Evolutionary conservation across 352 stramenopile species (phyloP), one percentile per base, ranked within the genome.

Genomic region (Aphanomyces astaci): DNA sequence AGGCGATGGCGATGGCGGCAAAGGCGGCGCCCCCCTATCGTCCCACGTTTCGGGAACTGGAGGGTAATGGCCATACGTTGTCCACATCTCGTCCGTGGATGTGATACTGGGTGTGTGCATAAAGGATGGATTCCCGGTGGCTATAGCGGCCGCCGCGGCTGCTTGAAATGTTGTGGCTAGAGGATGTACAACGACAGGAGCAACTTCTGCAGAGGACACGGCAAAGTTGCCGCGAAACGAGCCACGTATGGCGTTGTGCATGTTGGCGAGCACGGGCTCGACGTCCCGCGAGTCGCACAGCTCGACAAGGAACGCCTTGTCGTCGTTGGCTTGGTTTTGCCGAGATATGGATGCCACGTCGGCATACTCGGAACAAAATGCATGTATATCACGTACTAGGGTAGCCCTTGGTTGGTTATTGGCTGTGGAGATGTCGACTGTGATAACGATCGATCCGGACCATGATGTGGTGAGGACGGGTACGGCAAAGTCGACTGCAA

Each of bases 251-350:
- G 66, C 62, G 2, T 60, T 64, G 3, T 71, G 51, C 1, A 94
- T 64, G 3, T 74, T 72, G 17, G 57, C 73, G 4, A 94, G 71
- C 0, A 80, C 84, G 2, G 49, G 65, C 0, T 71, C 53, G 1
- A 94, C 70, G 13, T 77, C 80, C 0, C 86, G 80, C 0, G 76
- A 74, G 63, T 94, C 86, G 63, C 88, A 86, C 67, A 83, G 91
- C 70, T 94, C 84, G 31, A 94, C 76, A 4, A 90, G 76, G 65
- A 78, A 92, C n/a, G n/a, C n/a, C n/a, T n/a, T n/a, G n/a, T n/a
- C n/a, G n/a, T n/a, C n/a, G n/a, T n/a, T n/a, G n/a, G 75, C 71
- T 24, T 65, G 40, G 22, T 88, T 76, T 43, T 78, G 73, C 68
- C 86, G 82, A 51, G 89, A 65, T n/a, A 92, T 76, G 57, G 79